Evolutionary conservation across 2,329 filamentous ascomycete species (phyloP).

Genomic region (Cladosporium oxysporum): DNA sequence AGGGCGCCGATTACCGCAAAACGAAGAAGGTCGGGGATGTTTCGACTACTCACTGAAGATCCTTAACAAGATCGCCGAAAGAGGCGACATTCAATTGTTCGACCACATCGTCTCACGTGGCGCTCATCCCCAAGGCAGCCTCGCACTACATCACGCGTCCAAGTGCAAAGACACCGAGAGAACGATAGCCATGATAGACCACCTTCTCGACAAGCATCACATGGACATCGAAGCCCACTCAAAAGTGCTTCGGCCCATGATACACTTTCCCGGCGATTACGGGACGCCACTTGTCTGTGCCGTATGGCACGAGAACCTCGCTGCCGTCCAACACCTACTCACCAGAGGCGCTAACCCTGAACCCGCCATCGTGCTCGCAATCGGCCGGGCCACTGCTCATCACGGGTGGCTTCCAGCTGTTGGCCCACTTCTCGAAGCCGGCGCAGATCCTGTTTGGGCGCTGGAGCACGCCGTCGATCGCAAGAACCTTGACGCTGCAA

Average conservation of each 20-base stretch:
- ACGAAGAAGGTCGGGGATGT: neutral
- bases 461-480: neutral
- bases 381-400: neutral
- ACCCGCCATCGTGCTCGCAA: neutral
- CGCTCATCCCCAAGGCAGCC: slow-evolving; percentile 18
- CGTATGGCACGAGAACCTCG: slow-evolving; percentile 20
- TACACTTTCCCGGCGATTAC: slow-evolving; percentile 1
- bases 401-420: slow-evolving; percentile 14
- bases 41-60: slow-evolving; percentile 21
- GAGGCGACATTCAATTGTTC: slow-evolving; percentile 21
- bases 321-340: slow-evolving; percentile 18
- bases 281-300: slow-evolving; percentile 21
- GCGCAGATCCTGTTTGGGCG: slow-evolving; percentile 6
- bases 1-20: neutral
- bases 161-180: slow-evolving; percentile 16
- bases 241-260: slow-evolving; percentile 18
- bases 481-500: slow-evolving; percentile 17
- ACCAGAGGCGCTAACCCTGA: slow-evolving; percentile 17
- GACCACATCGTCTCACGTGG: slow-evolving; percentile 22
- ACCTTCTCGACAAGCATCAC: slow-evolving; percentile 21
- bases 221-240: slow-evolving; percentile 22
- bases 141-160: slow-evolving; percentile 21
- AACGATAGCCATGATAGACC: slow-evolving; percentile 15
- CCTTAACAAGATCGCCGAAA: slow-evolving; percentile 21
- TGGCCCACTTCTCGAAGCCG: slow-evolving; percentile 17